Conservation (phyloP, 164 flowering plant species). For the Hamamelis virginiana region DNA sequence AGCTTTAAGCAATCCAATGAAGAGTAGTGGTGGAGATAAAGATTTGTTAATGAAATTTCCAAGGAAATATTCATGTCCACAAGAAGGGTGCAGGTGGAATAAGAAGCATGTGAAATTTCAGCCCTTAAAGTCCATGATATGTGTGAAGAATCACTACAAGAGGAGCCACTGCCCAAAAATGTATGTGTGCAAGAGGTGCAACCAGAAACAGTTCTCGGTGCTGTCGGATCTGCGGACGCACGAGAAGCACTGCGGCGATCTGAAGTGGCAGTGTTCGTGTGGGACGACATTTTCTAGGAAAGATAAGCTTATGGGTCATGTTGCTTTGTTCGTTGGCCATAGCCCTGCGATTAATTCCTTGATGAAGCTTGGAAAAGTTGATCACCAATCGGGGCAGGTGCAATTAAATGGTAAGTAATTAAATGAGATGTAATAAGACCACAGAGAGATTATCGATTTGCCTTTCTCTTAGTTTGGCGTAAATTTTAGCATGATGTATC, state of each 20-base stretch:
- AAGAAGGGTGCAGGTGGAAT: constrained; percentile 79
- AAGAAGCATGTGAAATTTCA: constrained; percentile 70
- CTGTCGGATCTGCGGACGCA: constrained; percentile 78
- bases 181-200: constrained; percentile 76
- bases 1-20: constrained; percentile 48
- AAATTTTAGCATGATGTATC: no score
- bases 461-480: no score
- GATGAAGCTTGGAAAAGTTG: constrained; percentile 3
- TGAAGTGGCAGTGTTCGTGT: constrained; percentile 79
- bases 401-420: background rate
- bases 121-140: constrained; percentile 77
- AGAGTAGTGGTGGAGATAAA: constrained; percentile 9
- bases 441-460: no score
- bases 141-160: constrained; percentile 84
- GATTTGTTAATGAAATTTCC: constrained; percentile 9
- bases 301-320: constrained; percentile 85
- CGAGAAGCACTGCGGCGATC: constrained; percentile 84
- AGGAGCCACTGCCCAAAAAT: constrained; percentile 81
- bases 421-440: no score
- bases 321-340: constrained; percentile 65
- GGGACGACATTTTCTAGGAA: constrained; percentile 81
- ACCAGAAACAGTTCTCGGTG: constrained; percentile 69
- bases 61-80: constrained; percentile 76
- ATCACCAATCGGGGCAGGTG: constrained; percentile 3
- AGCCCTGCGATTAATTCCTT: constrained; percentile 25